phyloP scores from a whole-genome alignment of 805 yeast genomes.

The Metschnikowia santaceciliae region DNA sequence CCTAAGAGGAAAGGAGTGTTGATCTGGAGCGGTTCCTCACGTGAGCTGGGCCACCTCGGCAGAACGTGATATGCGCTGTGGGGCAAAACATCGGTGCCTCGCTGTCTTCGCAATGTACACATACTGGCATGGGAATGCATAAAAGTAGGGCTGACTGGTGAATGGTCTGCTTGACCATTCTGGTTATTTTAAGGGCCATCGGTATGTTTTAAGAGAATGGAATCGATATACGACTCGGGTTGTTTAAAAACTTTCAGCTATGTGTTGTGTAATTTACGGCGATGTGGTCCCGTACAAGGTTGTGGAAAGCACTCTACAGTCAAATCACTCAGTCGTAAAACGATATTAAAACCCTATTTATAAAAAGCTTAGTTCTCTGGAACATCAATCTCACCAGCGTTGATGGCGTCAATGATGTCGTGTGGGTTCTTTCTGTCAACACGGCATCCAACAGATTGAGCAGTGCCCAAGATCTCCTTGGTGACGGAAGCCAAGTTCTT shows the following conservation, averaged over 20 bases:
- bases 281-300: too few relatives aligned
- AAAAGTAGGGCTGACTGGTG: neutral
- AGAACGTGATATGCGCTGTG: conserved; percentile 3
- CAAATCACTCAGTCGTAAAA: conserved; percentile 20
- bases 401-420: conserved; percentile 96
- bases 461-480: conserved; percentile 99
- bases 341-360: conserved; percentile 36
- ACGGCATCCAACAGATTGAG: conserved; percentile 99
- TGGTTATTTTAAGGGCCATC: too few relatives aligned
- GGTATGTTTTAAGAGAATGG: too few relatives aligned
- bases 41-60: conserved; percentile 5
- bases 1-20: neutral
- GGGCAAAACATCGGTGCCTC: conserved; percentile 6
- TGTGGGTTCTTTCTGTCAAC: conserved; percentile 99
- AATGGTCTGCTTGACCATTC: neutral
- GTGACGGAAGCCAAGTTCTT: conserved; percentile 94
- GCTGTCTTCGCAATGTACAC: neutral
- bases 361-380: conserved; percentile 64
- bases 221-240: too few relatives aligned
- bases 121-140: neutral
- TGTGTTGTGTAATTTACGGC: too few relatives aligned
- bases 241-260: too few relatives aligned
- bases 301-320: neutral
- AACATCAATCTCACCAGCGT: conserved; percentile 96
- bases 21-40: neutral